Evolutionary conservation across 1,139 yeast species (phyloP), one percentile per base, ranked within the genome.

Genomic region (Debaryomyces coudertii): DNA sequence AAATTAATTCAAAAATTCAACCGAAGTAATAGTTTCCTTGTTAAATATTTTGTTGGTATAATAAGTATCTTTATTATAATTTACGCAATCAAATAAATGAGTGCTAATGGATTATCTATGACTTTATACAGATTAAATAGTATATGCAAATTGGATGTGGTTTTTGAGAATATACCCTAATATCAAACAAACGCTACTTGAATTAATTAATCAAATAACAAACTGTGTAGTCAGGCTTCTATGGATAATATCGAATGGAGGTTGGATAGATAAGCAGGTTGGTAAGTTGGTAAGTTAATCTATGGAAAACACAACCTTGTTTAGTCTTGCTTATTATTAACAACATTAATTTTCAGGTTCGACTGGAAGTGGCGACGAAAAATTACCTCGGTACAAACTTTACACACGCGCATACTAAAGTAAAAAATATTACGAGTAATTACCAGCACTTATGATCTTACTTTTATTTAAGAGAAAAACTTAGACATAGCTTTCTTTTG

Each of bases 401-500:
- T 46, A 46, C 49, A 25, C 45, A 4, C 14, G n/a, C 29, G 5
- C 24, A 37, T 14, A 36, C 12, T 36, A 36, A 36, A 33, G n/a
- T 14, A n/a, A 5, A 7, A 7, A 11, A 18, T 23, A 14, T 3
- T 8, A 14, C 8, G 44, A 38, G 49, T 47, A 47, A 40, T 44
- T 41, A 16, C 27, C 23, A 39, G 47, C 20, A 46, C 36, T 4
- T 33, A 37, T 23, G 31, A 25, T 40, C 9, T 24, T 28, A 40
- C 22, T 6, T 18, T 16, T 36, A 41, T 40, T 41, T 48, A 63
- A 25, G 58, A 50, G 49, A 92, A 92, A 73, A 92, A 87, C 65
- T 89, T 90, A 43, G 95, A 71, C 75, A 89, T 83, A 2, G 96
- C 93, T 57, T 87, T 88, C 72, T 84, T 87, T 63, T 90, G 90